These are phyloP conservation scores for Lactarius psammicola DNA, from an alignment of 768 basidiomycete genomes.

Conservation along the genomic window DNA sequence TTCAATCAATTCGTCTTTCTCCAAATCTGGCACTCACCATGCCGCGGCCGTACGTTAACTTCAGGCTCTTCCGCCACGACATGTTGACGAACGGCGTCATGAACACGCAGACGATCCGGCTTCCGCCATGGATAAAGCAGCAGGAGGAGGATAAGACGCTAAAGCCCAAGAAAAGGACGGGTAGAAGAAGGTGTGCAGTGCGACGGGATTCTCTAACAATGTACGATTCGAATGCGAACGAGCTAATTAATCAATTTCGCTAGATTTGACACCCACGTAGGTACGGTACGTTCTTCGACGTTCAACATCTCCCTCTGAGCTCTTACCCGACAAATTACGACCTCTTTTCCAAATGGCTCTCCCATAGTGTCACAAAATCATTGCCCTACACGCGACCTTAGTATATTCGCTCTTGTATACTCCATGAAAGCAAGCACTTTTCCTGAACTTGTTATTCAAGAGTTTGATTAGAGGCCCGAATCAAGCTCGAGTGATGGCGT, in stretches of 20 bases:
- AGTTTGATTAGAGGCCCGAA: slow-evolving; percentile 70
- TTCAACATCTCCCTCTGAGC: no score
- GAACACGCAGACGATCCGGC: slow-evolving; percentile 40
- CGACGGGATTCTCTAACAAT: no score
- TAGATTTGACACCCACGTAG: no score
- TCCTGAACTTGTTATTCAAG: slow-evolving; percentile 91
- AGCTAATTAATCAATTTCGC: no score
- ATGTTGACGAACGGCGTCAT: slow-evolving; percentile 66
- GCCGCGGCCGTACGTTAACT: slow-evolving; percentile 74
- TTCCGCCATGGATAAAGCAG: slow-evolving; percentile 41
- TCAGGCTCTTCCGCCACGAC: slow-evolving; percentile 82
- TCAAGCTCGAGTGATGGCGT: slow-evolving; percentile 66
- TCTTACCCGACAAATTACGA: no score
- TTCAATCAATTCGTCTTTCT: slow-evolving; percentile 91
- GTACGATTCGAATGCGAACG: no score
- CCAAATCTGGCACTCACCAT: slow-evolving; percentile 56
- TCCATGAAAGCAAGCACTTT: slow-evolving; percentile 87
- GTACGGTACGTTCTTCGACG: no score
- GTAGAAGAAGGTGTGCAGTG: no score
- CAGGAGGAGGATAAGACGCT: no score
- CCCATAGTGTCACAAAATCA: slow-evolving; percentile 65
- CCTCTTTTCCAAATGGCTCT: slow-evolving; percentile 11
- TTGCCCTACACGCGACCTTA: slow-evolving; percentile 80
- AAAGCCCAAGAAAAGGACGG: no score
- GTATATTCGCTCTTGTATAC: slow-evolving; percentile 52